Evolutionary conservation across 352 stramenopile species (phyloP), one percentile per base, ranked within the genome.

Genomic region (Phytopythium litorale): DNA sequence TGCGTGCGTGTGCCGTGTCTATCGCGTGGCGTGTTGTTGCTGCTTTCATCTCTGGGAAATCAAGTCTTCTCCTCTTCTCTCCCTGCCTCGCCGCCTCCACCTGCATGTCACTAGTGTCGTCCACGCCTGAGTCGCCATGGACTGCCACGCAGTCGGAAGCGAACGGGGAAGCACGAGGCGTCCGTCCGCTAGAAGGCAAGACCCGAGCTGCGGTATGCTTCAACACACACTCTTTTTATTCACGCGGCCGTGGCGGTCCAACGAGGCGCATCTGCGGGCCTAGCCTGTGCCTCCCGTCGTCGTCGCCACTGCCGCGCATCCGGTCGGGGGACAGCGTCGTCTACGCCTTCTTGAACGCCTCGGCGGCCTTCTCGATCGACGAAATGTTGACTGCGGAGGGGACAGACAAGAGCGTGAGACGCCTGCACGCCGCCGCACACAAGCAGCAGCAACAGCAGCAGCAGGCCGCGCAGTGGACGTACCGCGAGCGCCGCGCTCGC

Each of bases 351-450:
- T 87, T 82, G 70, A 94, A 93, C 45, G 74, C 74, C 63, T 94
- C 82, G 7, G 84, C 80, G 37, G 85, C 83, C 70, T 81, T 90
- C 79, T 91, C 86, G 76, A 94, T 84, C 62, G 86, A 94, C 69
- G 87, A 73, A 43, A 94, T 72, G 56, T 90, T 66, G 62, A 84
- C 81, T 90, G 60, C 46, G 21, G 42, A 13, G 4, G 42, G 13
- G 4, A 46, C 54, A 66, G 7, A 56, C 30, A 60, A 40, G 37
- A 16, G n/a, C 33, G 32, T 70, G 19, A 58, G 53, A 42, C n/a
- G 11, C 11, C 18, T 16, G 16, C 13, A 51, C 21, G 30, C 2
- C 42, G 28, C 1, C 42, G n/a, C 19, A 28, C 18, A 45, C 35
- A 50, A 6, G 50, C 37, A 33, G 16, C 15, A 43, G 32, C n/a